Evolutionary conservation across 139 green algal genomes (phyloP), one percentile per base, ranked within the genome.

Genomic region (Diplosphaera chodatii): DNA sequence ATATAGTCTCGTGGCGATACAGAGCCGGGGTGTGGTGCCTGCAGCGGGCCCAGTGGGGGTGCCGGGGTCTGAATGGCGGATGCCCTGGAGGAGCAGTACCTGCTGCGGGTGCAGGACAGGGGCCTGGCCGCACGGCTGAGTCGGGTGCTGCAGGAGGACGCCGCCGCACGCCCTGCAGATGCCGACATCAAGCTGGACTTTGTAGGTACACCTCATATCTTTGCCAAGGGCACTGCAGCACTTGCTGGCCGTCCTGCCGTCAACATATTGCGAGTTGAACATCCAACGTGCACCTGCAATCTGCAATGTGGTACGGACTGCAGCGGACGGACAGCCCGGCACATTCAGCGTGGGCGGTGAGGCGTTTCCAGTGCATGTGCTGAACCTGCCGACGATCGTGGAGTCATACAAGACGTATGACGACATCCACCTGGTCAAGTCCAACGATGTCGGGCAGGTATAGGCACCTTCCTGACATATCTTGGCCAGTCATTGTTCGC

Each of bases 341-440:
- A 40, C 29, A 4, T 80, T 96, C 40, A 79, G 32, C 0, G 69
- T 93, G 32, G 82, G 85, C n/a, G 84, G 78, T 1, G 65, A 81
- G 31, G 5, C 41, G 20, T 88, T 89, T 68, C 76, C 77, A 0
- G 79, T 92, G 0, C 64, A 74, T 2, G 74, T 97, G 48, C 83
- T 93, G 29, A 84, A 94, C 73, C 80, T 98, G 27, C 93, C 93
- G 6, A 86, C 76, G 2, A 80, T 96, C 8, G 84, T 94, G 34
- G 93, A 98, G 76, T 87, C 82, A 27, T 98, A 91, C 84, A 98
- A 97, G 76, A 97, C 91, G 4, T 87, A 92, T 32, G 91, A 97
- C 66, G 91, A 97, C 40, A 78, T 85, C n/a, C 91, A 97, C 79
- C 82, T 96, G 34, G 88, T 97, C 22, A 98, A 98, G 71, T 87